Base-by-base conservation (phyloP, 495 filamentous ascomycete genomes). In the Daldinia concentrica region DNA sequence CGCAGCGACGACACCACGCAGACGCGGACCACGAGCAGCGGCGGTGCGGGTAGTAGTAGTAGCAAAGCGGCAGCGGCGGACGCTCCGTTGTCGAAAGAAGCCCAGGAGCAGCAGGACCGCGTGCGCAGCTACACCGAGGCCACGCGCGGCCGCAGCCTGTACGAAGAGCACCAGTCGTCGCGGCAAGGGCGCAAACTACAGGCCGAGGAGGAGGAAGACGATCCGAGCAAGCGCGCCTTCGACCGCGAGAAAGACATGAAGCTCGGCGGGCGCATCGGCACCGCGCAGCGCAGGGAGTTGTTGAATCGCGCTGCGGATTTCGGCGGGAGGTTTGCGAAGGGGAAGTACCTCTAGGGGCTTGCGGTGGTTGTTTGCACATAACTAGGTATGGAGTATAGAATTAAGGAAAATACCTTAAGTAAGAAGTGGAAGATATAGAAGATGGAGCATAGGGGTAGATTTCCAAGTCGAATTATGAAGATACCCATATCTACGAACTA, bases 241-340 rank as follows among this genome's bases (percentile, higher is more conserved):
- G 93, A 98, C 81, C 84, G 87, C 51, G 94, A 99, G 81, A 99
- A 98, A 84, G 95, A 99, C 79, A 95, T 99, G 85, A 90, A 87
- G 52, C 82, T 90, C 9, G 90, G 90, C 11, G 87, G 89, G 3
- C 89, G 87, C 76, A 86, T 98, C 43, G 90, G 89, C n/a, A 80
- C 89, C 73, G 80, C 86, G 19, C 88, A 97, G 84, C 89, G 90
- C 68, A 89, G 85, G 66, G 91, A 98, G 75, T 82, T 99, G 86
- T 68, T 98, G 52, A 90, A 89, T 51, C 89, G 89, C 72, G 93
- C 95, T 9, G 87, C 90, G 37, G 90, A 93, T 73, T 98, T 97
- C 83, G 90, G 90, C 12, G 90, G 88, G 14, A 82, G 94, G 50
- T 99, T 99, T 77, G 86, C 88, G 24, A 89, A 89, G 52, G 94